A percentile compares a stretch with the other conserved stretches of the same genome.
Conservation (phyloP, 2,329 filamentous ascomycete genomes). For the Pseudonectria foliicola region DNA sequence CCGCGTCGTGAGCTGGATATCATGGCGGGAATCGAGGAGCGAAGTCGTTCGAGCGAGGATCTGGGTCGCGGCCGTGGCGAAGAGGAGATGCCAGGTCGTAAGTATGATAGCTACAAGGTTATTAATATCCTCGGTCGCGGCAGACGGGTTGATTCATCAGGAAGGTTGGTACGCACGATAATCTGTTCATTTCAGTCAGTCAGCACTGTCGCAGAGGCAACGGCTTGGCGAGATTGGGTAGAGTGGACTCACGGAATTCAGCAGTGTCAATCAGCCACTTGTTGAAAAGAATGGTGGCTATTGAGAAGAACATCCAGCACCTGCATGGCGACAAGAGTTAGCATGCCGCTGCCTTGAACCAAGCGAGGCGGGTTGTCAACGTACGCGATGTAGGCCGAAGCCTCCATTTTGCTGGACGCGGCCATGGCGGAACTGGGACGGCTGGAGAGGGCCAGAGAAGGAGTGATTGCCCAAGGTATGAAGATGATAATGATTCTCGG, state of each 20-base stretch:
- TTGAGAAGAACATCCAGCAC: slow-evolving; percentile 80
- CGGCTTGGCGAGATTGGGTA: background rate
- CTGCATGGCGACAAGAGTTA: slow-evolving; percentile 22
- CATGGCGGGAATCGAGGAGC: slow-evolving; percentile 56
- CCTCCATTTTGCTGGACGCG: slow-evolving; percentile 9
- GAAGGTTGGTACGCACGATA: slow-evolving; percentile 3
- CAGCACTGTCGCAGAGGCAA: background rate
- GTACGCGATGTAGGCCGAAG: slow-evolving; percentile 6
- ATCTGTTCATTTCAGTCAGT: slow-evolving; percentile 1
- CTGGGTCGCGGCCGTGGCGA: slow-evolving; percentile 60
- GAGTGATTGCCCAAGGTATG: too few species aligned
- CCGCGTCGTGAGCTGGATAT: slow-evolving; percentile 52
- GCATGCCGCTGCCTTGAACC: background rate
- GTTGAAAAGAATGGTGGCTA: slow-evolving; percentile 83
- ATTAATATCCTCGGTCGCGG: slow-evolving; percentile 19
- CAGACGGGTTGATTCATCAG: background rate
- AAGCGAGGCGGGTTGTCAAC: slow-evolving; percentile 3
- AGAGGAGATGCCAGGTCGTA: slow-evolving; percentile 61
- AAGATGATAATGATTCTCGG: too few species aligned
- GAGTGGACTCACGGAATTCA: slow-evolving; percentile 58
- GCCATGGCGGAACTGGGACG: slow-evolving; percentile 4
- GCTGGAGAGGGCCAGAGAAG: too few species aligned
- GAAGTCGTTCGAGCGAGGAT: slow-evolving; percentile 56
- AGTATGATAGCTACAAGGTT: slow-evolving; percentile 43
- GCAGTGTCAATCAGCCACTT: slow-evolving; percentile 76